phyloP scores from a whole-genome alignment of 306 rosid species.

The Malus asiatica region DNA sequence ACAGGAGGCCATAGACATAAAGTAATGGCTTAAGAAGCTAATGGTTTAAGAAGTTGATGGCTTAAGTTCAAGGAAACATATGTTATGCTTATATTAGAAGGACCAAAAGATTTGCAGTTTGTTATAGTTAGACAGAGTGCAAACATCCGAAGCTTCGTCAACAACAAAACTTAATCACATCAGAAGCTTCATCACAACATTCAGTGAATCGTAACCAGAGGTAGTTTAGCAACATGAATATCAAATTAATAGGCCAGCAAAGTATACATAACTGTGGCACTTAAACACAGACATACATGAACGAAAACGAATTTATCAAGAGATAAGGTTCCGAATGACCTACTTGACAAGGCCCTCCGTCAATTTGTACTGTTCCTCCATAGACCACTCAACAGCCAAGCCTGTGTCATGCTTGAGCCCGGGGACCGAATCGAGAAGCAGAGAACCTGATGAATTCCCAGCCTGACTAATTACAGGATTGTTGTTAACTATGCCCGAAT shows the following conservation, averaged over 20 bases:
- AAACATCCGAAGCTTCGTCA: not conserved
- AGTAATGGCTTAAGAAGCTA: not conserved
- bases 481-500: constrained; percentile 43
- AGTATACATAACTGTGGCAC: not conserved
- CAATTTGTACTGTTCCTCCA: constrained; percentile 80
- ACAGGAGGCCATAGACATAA: not conserved
- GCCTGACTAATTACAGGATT: constrained; percentile 56
- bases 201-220: not conserved
- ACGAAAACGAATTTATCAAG: not conserved
- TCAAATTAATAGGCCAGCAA: not conserved
- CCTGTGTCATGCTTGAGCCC: constrained; percentile 91
- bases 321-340: constrained; percentile 27
- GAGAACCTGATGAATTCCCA: constrained; percentile 47
- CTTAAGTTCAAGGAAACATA: not conserved
- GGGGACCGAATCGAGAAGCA: constrained; percentile 73
- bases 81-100: not conserved
- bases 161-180: not conserved
- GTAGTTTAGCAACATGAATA: not conserved
- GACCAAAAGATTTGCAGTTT: not conserved
- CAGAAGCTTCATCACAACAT: not conserved
- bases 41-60: not conserved
- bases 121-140: not conserved
- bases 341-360: constrained; percentile 79
- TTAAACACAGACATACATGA: not conserved
- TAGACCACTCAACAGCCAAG: constrained; percentile 95